Percentiles rank a stretch among this genome's conserved stretches.
These are phyloP conservation scores for Geotrichum armillariae DNA, from an alignment of 1,139 yeast genomes.

Conservation along the genomic window DNA sequence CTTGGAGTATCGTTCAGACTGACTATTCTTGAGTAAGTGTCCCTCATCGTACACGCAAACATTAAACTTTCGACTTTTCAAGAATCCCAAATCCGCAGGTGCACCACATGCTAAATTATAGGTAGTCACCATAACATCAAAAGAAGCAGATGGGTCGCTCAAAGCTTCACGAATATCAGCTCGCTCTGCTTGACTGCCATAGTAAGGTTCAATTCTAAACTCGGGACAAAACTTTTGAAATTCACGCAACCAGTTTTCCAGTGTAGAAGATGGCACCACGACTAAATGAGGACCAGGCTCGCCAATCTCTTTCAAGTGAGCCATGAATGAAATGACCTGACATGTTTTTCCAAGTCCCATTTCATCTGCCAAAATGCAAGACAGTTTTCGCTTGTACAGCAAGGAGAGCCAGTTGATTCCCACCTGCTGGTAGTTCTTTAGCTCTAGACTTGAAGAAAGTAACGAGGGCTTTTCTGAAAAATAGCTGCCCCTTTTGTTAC, in stretches of 20 bases:
- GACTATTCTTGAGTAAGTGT: constrained; percentile 89
- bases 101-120: constrained; percentile 89
- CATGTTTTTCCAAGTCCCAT: constrained; percentile 98
- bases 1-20: constrained; percentile 81
- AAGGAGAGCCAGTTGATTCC: constrained; percentile 92
- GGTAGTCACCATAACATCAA: constrained; percentile 91
- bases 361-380: constrained; percentile 96
- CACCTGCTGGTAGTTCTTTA: constrained; percentile 90
- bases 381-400: constrained; percentile 71
- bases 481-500: constrained; percentile 45
- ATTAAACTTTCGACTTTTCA: constrained; percentile 73
- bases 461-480: constrained; percentile 70
- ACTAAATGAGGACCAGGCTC: constrained; percentile 67
- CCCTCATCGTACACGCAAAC: constrained; percentile 97
- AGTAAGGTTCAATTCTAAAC: constrained; percentile 83
- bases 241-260: constrained; percentile 97
- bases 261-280: constrained; percentile 93
- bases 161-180: constrained; percentile 67
- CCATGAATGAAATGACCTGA: constrained; percentile 91
- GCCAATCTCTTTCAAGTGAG: constrained; percentile 70
- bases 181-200: constrained; percentile 84
- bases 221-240: constrained; percentile 84
- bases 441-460: constrained; percentile 59
- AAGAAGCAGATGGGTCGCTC: constrained; percentile 52
- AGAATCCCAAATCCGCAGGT: constrained; percentile 75